phyloP scores from a whole-genome alignment of 2,329 filamentous ascomycete species.

The Didymella lethalis region DNA sequence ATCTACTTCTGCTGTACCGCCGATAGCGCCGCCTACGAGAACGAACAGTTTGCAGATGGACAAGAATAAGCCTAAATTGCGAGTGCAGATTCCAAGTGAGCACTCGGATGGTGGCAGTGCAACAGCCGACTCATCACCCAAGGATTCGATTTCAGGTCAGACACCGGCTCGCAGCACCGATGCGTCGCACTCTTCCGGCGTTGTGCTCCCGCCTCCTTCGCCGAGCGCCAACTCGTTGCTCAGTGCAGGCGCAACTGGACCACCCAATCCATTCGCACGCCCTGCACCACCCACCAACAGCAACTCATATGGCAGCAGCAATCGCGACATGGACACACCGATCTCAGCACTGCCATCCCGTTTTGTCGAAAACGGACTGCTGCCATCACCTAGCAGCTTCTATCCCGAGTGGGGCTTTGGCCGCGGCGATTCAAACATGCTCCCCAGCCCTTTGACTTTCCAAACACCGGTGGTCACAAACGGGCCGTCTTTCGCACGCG shows the following conservation, averaged over 20 bases:
- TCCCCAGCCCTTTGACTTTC: slow-evolving; percentile 92
- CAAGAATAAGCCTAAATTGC: slow-evolving; percentile 80
- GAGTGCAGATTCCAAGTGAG: slow-evolving; percentile 94
- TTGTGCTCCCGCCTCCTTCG: slow-evolving; percentile 91
- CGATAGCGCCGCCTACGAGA: slow-evolving; percentile 73
- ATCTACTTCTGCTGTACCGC: slow-evolving; percentile 70
- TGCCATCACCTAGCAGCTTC: slow-evolving; percentile 91
- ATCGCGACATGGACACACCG: slow-evolving; percentile 70
- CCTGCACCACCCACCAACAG: slow-evolving; percentile 76
- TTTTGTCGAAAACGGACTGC: slow-evolving; percentile 85
- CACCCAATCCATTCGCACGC: slow-evolving; percentile 93
- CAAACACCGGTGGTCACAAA: slow-evolving; percentile 73
- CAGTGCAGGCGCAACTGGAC: slow-evolving; percentile 89
- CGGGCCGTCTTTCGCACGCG: slow-evolving; percentile 55
- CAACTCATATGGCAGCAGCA: slow-evolving; percentile 49
- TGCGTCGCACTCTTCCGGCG: slow-evolving; percentile 69
- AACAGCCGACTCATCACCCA: slow-evolving; percentile 74
- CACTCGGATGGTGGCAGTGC: slow-evolving; percentile 79
- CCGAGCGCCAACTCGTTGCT: slow-evolving; percentile 85
- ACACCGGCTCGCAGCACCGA: slow-evolving; percentile 65
- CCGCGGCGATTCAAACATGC: slow-evolving; percentile 78
- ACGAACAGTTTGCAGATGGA: slow-evolving; percentile 75
- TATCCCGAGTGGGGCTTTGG: slow-evolving; percentile 89
- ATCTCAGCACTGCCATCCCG: slow-evolving; percentile 93
- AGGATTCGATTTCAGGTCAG: slow-evolving; percentile 64